A percentile compares a stretch with the other conserved stretches of the same genome.
Conservation (phyloP, 192 early-diverging fungal species). For the Linnemannia zychae region DNA sequence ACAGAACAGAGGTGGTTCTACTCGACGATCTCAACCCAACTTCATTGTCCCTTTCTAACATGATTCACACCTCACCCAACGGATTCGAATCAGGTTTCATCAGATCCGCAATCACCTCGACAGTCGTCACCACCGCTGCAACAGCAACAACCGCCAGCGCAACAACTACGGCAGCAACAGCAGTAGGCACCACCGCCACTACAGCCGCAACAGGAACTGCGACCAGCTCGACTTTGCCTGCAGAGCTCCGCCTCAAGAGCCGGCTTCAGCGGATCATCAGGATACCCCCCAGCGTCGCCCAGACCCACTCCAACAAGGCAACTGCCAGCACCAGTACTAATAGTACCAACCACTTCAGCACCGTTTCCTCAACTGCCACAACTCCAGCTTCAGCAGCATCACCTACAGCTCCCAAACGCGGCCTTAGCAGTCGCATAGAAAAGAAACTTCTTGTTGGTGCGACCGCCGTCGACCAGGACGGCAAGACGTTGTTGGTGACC, state of each 20-base stretch:
- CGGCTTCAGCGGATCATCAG: constrained; percentile 35
- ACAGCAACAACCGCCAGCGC: background rate
- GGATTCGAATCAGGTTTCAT: constrained; percentile 30
- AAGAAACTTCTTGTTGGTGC: constrained; percentile 19
- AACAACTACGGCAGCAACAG: background rate
- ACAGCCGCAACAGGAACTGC: background rate
- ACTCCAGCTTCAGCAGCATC: background rate
- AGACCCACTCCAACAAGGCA: constrained; percentile 23
- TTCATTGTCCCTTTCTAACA: background rate
- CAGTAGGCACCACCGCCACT: background rate
- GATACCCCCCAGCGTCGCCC: constrained; percentile 29
- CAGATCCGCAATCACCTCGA: background rate
- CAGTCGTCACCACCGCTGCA: background rate
- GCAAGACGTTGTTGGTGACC: constrained; percentile 4
- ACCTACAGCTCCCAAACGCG: constrained; percentile 10
- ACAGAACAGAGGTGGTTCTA: constrained; percentile 37
- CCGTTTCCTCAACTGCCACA: background rate
- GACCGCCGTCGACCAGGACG: background rate
- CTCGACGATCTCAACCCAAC: constrained; percentile 39
- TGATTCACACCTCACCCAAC: constrained; percentile 5
- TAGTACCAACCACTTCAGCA: background rate
- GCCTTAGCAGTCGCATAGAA: constrained; percentile 16
- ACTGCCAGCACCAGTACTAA: background rate
- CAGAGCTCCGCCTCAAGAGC: constrained; percentile 22
- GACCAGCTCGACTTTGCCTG: background rate